Conservation (phyloP, 1,139 yeast genomes). For the Candida freyschussii region DNA sequence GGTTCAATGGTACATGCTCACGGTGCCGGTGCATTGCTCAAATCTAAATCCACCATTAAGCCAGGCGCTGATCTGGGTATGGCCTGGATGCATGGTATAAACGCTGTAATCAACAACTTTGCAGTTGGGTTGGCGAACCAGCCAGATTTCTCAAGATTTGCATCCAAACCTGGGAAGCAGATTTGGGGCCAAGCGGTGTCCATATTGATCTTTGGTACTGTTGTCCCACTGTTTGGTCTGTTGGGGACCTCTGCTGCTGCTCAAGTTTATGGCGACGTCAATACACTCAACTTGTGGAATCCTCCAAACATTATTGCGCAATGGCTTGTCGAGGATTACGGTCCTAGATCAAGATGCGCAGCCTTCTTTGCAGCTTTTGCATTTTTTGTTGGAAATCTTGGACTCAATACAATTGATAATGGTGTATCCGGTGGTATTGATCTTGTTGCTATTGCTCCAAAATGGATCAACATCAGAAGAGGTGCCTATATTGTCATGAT, state of each 20-base stretch:
- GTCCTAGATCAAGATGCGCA: constrained; percentile 31
- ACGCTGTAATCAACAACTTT: constrained; percentile 32
- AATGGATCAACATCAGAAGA: constrained; percentile 36
- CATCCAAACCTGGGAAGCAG: constrained; percentile 27
- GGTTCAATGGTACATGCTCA: constrained; percentile 29
- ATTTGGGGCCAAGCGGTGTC: constrained; percentile 29
- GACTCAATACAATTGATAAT: constrained; percentile 38
- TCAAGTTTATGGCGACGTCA: constrained; percentile 32
- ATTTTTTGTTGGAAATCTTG: constrained; percentile 31
- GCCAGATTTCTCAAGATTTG: constrained; percentile 42
- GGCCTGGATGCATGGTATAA: constrained; percentile 29
- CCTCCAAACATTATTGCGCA: constrained; percentile 32
- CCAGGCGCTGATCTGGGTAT: constrained; percentile 30
- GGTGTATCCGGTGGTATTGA: constrained; percentile 44
- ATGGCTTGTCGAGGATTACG: constrained; percentile 27
- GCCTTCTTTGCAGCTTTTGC: constrained; percentile 33
- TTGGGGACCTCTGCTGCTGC: constrained; percentile 37
- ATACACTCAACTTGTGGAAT: constrained; percentile 32
- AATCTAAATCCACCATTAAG: constrained; percentile 14
- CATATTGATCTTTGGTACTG: constrained; percentile 30
- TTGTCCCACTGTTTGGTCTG: constrained; percentile 38
- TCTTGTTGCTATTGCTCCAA: constrained; percentile 37
- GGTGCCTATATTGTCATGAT: constrained; percentile 30
- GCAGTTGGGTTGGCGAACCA: constrained; percentile 31
- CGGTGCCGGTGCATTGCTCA: constrained; percentile 27